Conservation (phyloP, 2,329 filamentous ascomycete species). For the Phyllosticta citribraziliensis region DNA sequence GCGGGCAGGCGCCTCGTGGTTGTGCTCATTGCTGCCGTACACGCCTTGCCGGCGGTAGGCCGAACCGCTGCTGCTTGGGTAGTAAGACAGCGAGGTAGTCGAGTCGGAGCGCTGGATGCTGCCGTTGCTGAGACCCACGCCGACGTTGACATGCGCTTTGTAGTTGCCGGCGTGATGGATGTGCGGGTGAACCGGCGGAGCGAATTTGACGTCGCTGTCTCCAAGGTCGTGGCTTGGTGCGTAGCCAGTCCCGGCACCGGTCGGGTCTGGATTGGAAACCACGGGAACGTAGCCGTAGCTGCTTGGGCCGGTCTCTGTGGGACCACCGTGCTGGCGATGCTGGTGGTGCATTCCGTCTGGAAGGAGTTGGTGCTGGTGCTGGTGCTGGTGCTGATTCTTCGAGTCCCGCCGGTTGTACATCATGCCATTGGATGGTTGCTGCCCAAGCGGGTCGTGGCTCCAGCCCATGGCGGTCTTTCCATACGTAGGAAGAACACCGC, state of each 20-base stretch:
- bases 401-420: not conserved
- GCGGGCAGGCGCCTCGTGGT: not conserved
- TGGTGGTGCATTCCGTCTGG: not conserved
- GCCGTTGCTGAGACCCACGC: not conserved
- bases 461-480: constrained; percentile 18
- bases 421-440: not conserved
- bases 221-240: constrained; percentile 3
- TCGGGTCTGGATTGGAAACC: constrained; percentile 1
- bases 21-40: not conserved
- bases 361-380: not conserved
- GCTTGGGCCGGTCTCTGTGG: not conserved
- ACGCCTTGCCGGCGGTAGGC: not conserved
- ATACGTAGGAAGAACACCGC: constrained; percentile 9
- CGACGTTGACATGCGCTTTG: not conserved
- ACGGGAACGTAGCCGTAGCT: not conserved
- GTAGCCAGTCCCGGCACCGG: constrained; percentile 3
- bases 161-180: not conserved
- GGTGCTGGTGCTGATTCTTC: not conserved
- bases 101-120: constrained; percentile 20
- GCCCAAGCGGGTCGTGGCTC: constrained; percentile 11
- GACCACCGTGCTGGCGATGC: not conserved
- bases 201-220: not conserved
- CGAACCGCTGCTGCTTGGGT: constrained; percentile 12
- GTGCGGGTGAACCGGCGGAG: not conserved
- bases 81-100: constrained; percentile 30